Conservation (phyloP, 2,329 filamentous ascomycete species). For the Ophiostoma perfectum region DNA sequence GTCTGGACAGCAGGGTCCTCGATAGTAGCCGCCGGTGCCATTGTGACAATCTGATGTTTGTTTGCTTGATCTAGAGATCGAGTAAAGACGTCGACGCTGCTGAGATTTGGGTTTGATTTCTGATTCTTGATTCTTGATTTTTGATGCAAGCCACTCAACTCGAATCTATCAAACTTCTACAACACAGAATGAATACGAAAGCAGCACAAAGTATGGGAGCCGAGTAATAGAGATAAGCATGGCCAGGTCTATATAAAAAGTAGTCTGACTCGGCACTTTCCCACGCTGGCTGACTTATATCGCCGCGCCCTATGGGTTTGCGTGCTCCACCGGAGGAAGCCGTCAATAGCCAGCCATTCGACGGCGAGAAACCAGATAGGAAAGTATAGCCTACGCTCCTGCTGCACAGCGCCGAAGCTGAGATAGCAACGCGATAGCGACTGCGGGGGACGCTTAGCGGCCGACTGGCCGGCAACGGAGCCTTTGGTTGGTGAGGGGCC, state of each 20-base stretch:
- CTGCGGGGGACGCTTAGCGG: slow-evolving; percentile 13
- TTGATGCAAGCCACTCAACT: too few relatives aligned
- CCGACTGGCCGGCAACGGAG: not conserved
- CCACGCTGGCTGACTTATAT: not conserved
- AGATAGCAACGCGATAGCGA: not conserved
- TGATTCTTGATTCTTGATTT: too few relatives aligned
- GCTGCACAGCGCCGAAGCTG: slow-evolving; percentile 16
- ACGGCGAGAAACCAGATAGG: not conserved
- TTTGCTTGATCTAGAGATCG: not conserved
- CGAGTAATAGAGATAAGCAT: too few relatives aligned
- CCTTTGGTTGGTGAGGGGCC: not conserved
- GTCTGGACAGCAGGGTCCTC: slow-evolving; percentile 15
- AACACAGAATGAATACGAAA: too few relatives aligned
- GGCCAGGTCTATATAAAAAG: too few relatives aligned
- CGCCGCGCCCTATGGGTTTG: not conserved
- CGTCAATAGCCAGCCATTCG: not conserved
- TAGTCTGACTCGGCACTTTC: too few relatives aligned
- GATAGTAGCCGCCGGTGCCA: slow-evolving; percentile 29
- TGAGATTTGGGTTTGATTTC: too few relatives aligned
- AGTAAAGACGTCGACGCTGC: too few relatives aligned
- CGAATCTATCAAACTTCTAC: too few relatives aligned
- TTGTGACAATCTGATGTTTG: slow-evolving; percentile 16
- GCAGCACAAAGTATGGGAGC: too few relatives aligned
- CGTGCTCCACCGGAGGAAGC: not conserved
- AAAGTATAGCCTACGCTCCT: slow-evolving; percentile 4